Evolutionary conservation across 2,329 filamentous ascomycete genomes (phyloP).

Genomic region (Elsinoe necatrix): DNA sequence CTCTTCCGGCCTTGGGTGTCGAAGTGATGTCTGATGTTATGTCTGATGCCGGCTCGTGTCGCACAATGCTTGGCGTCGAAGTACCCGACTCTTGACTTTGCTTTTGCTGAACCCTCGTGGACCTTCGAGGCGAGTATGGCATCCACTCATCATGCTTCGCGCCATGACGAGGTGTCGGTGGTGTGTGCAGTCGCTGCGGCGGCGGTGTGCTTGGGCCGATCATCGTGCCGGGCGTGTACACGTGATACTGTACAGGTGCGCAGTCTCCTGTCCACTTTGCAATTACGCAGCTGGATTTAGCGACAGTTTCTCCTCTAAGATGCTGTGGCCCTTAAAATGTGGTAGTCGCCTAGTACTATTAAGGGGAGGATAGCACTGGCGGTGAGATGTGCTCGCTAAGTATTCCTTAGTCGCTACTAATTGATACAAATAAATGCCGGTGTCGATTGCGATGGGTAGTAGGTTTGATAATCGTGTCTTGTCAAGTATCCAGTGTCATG

Average conservation of each 20-base stretch:
- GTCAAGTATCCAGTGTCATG: neutral
- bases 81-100: constrained; percentile 7
- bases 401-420: too few species aligned
- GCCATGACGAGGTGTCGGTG: constrained; percentile 60
- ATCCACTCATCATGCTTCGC: constrained; percentile 58
- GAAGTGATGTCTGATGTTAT: neutral
- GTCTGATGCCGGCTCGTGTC: neutral
- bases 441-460: neutral
- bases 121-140: constrained; percentile 64
- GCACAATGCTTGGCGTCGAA: neutral
- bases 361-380: neutral
- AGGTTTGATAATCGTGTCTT: neutral
- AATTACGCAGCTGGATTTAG: neutral
- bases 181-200: constrained; percentile 55
- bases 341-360: neutral
- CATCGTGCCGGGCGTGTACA: neutral
- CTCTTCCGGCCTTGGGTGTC: constrained; percentile 8
- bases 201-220: constrained; percentile 38
- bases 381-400: neutral
- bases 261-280: too few species aligned
- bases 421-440: neutral
- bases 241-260: neutral
- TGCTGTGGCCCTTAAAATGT: neutral
- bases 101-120: constrained; percentile 44
- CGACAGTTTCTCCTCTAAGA: neutral